phyloP scores from a whole-genome alignment of 2,329 filamentous ascomycete species.

The Raffaelea albimanens region DNA sequence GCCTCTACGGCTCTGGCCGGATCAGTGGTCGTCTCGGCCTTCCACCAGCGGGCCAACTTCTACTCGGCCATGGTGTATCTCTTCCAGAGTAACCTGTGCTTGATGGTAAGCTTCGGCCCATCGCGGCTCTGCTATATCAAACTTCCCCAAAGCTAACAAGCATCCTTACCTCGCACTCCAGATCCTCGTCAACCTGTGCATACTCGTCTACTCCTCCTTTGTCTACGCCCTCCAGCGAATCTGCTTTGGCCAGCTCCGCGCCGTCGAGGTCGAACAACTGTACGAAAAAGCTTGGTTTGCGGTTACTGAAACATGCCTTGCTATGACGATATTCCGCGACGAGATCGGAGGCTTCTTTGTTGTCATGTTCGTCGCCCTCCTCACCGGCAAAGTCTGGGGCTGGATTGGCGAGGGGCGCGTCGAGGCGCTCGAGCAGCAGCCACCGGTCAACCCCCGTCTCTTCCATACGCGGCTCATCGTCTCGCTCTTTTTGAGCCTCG shows the following conservation, averaged over 20 bases:
- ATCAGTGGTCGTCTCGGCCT: constrained; percentile 77
- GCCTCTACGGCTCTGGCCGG: constrained; percentile 76
- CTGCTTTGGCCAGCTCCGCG: constrained; percentile 81
- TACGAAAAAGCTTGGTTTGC: constrained; percentile 98
- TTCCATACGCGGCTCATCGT: constrained; percentile 77
- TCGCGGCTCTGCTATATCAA: no score
- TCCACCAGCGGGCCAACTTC: constrained; percentile 93
- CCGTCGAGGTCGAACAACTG: constrained; percentile 91
- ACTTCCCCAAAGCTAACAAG: neutral
- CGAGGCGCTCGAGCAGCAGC: constrained; percentile 90
- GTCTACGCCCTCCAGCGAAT: constrained; percentile 83
- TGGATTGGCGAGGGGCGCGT: constrained; percentile 96
- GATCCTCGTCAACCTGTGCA: constrained; percentile 85
- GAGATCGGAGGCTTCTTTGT: constrained; percentile 92
- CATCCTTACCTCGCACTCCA: constrained; percentile 22
- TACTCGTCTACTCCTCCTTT: constrained; percentile 70
- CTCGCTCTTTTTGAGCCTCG: constrained; percentile 68
- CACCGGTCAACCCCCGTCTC: constrained; percentile 74
- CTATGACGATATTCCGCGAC: constrained; percentile 96
- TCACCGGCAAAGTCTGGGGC: constrained; percentile 94
- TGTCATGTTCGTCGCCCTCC: constrained; percentile 87
- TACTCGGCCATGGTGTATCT: constrained; percentile 97
- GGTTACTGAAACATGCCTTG: constrained; percentile 89
- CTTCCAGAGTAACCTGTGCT: constrained; percentile 88
- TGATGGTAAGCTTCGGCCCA: constrained; percentile 57